Evolutionary conservation across 768 basidiomycete species (phyloP).

Genomic region (Daedalea quercina): DNA sequence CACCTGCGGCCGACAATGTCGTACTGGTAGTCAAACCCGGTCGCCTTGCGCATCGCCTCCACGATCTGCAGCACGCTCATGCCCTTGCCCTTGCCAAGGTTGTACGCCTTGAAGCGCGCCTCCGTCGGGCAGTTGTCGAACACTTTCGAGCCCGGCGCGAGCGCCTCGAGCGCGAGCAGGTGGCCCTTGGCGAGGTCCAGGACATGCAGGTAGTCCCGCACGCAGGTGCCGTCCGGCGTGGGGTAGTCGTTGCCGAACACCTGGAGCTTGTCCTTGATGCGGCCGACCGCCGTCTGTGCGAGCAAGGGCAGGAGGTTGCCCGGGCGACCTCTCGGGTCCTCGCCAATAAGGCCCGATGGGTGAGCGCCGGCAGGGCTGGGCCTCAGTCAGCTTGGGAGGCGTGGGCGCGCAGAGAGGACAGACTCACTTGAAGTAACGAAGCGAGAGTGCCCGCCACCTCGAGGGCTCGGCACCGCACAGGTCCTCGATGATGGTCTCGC

Average conservation of each 20-base stretch:
- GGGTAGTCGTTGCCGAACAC: conserved; percentile 98
- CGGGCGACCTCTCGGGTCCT: conserved; percentile 93
- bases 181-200: conserved; percentile 95
- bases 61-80: conserved; percentile 92
- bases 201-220: conserved; percentile 92
- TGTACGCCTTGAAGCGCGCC: conserved; percentile 86
- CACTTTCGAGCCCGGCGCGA: conserved; percentile 50
- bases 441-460: conserved; percentile 75
- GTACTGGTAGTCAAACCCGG: conserved; percentile 81
- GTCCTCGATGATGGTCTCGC: conserved; percentile 85
- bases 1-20: conserved; percentile 89
- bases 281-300: conserved; percentile 91
- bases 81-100: conserved; percentile 90
- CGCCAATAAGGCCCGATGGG: conserved; percentile 90
- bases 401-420: conserved; percentile 3
- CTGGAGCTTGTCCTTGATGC: conserved; percentile 58
- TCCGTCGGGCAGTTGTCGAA: conserved; percentile 51
- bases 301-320: conserved; percentile 92
- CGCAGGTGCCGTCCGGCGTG: conserved; percentile 93
- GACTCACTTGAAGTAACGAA: conserved; percentile 94
- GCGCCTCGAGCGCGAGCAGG: conserved; percentile 82
- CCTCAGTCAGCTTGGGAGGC: neutral
- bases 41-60: conserved; percentile 89
- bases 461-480: conserved; percentile 68
- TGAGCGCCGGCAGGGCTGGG: conserved; percentile 94